phyloP scores from a whole-genome alignment of 1,284 basidiomycete species.

The Gomphus bonarii region DNA sequence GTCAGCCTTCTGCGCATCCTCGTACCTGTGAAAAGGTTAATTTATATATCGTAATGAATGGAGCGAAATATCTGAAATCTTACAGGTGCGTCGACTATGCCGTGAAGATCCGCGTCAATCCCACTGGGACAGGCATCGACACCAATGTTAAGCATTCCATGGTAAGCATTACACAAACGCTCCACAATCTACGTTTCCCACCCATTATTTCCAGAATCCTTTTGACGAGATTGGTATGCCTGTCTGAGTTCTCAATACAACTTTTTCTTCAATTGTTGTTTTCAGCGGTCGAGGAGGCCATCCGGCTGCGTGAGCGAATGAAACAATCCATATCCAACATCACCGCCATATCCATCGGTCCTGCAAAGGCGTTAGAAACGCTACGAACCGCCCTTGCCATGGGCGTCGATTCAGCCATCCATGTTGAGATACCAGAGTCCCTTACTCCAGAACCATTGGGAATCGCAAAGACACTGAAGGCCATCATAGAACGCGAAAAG shows the following conservation, averaged over 20 bases:
- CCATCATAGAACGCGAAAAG: constrained; percentile 64
- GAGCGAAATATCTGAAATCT: neutral
- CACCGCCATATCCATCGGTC: constrained; percentile 88
- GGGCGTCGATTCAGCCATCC: constrained; percentile 92
- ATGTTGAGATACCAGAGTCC: constrained; percentile 77
- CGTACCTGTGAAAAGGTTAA: constrained; percentile 7
- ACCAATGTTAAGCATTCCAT: constrained; percentile 95
- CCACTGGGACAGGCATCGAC: constrained; percentile 87
- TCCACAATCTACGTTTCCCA: neutral
- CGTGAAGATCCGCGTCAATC: constrained; percentile 91
- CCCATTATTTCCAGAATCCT: constrained; percentile 57
- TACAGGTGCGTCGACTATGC: constrained; percentile 71
- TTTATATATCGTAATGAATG: neutral
- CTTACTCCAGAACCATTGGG: constrained; percentile 77
- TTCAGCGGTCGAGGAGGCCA: constrained; percentile 93
- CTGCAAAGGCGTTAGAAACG: constrained; percentile 82
- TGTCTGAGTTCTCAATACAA: neutral
- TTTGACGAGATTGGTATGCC: constrained; percentile 90
- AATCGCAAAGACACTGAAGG: constrained; percentile 77
- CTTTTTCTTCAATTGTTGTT: neutral
- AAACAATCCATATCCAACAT: constrained; percentile 74
- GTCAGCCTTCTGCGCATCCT: constrained; percentile 3
- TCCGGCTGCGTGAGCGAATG: constrained; percentile 81
- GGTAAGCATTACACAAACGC: constrained; percentile 39
- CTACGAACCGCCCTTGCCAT: constrained; percentile 95